Evolutionary conservation across 495 filamentous ascomycete species (phyloP).

Genomic region (Umbilicaria muhlenbergii): DNA sequence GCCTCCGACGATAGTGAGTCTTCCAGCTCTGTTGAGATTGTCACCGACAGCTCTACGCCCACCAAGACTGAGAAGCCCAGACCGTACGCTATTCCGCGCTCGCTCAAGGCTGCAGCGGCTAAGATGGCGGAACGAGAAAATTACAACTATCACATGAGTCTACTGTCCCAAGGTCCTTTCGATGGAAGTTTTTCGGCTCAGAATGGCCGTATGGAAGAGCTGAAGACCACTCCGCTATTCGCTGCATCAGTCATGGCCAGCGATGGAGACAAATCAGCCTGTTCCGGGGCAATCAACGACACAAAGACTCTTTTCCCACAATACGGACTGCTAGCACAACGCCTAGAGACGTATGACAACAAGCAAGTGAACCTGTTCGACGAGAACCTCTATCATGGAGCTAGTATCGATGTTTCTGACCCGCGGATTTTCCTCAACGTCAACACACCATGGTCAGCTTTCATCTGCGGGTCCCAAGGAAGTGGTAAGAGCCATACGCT

Average conservation of each 20-base stretch:
- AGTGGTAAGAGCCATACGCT: conserved; percentile 64
- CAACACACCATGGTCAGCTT: conserved; percentile 47
- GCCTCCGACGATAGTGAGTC: no score
- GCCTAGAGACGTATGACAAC: not conserved
- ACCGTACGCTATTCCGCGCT: no score
- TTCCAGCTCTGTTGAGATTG: no score
- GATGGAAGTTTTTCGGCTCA: not conserved
- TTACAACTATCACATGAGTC: not conserved
- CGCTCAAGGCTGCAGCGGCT: no score
- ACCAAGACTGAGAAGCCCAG: no score
- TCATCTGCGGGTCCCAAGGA: conserved; percentile 66
- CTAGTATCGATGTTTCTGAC: conserved; percentile 15
- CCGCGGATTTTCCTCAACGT: conserved; percentile 49
- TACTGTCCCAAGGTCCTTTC: not conserved
- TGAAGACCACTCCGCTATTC: conserved; percentile 5
- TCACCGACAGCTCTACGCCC: no score
- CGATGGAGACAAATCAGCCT: no score
- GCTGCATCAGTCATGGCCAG: conserved; percentile 1
- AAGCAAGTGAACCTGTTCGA: not conserved
- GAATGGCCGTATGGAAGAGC: conserved; percentile 1
- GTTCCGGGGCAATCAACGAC: not conserved
- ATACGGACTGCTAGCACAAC: conserved; percentile 7
- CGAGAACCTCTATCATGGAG: not conserved
- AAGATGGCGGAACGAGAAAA: not conserved
- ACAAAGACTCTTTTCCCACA: not conserved